phyloP scores from a whole-genome alignment of 108 stramenopile genomes.

The Pseudonitzschia multistriata region DNA sequence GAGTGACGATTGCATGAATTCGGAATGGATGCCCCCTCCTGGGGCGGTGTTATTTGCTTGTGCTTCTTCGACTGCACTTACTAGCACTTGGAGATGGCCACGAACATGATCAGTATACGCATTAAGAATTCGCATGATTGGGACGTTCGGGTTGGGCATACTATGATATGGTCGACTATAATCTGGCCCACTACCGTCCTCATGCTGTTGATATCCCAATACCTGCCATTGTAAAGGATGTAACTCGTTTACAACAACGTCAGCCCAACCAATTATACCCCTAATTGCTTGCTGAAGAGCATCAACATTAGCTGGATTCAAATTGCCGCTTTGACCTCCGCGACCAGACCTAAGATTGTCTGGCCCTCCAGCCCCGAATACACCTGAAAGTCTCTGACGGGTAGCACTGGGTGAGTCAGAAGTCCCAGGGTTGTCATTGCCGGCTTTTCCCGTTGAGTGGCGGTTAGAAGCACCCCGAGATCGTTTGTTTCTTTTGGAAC shows the following conservation, averaged over 20 bases:
- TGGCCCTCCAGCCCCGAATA: slow-evolving; percentile 9
- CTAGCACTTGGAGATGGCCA: slow-evolving; percentile 39
- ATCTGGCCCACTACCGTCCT: slow-evolving; percentile 44
- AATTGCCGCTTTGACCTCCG: not conserved
- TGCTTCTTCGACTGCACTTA: slow-evolving; percentile 36
- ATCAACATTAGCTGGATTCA: slow-evolving; percentile 21
- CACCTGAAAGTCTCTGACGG: slow-evolving; percentile 5
- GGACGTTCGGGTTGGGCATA: slow-evolving; percentile 58
- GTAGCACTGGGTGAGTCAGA: not conserved
- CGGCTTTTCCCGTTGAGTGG: slow-evolving; percentile 2
- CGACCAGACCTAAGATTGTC: not conserved
- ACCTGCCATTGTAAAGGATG: slow-evolving; percentile 59
- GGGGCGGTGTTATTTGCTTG: slow-evolving; percentile 3
- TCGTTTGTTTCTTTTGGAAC: slow-evolving; percentile 80
- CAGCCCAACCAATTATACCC: slow-evolving; percentile 53
- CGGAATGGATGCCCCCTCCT: not conserved
- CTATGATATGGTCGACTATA: slow-evolving; percentile 58
- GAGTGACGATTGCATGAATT: not conserved
- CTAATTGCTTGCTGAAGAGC: slow-evolving; percentile 46
- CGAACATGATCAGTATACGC: slow-evolving; percentile 45
- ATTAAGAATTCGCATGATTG: slow-evolving; percentile 36
- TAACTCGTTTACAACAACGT: slow-evolving; percentile 60
- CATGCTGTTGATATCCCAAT: slow-evolving; percentile 52
- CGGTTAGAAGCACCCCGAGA: slow-evolving; percentile 22
- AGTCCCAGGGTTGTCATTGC: not conserved